Evolutionary conservation across 148 eudicot species (phyloP), one percentile per base, ranked within the genome.

Genomic region (Polygonum aviculare): DNA sequence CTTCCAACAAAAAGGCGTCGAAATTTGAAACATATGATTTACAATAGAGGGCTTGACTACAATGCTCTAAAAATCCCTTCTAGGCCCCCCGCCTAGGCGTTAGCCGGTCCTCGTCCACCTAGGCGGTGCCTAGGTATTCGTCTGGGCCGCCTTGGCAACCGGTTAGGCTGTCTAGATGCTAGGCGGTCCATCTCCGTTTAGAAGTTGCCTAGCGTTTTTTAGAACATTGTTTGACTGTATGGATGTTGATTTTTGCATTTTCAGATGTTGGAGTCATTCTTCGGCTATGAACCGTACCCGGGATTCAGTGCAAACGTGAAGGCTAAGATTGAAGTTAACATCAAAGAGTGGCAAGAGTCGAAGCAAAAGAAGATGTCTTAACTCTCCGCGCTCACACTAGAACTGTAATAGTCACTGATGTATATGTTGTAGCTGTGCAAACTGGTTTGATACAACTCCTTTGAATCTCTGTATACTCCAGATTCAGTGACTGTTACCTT

Each of bases 231-330:
- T 26, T 26, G 31, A 26, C 31, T 26, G 2, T 35, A 49, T 38
- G 26, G 26, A 7, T 21, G 36, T 38, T 35, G 36, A 31, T n/a
- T 22, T 16, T 26, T 74, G 44, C 63, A 8, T 31, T 78, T 72
- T 49, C 91, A 92, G 99, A 89, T 85, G 16, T 89, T 95, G 41
- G 88, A 86, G 55, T 73, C 73, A 4, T 80, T 81, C 54, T 82
- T 85, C 1, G 86, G 89, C 74, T 94, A 94, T 26, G 98, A 94
- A 75, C 98, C 97, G n/a, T 94, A 90, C 75, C 97, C 88, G 0
- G 98, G 97, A 50, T 94, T 94, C 77, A 79, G 82, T 67, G 86
- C 79, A 2, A 73, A 80, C 51, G 98, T 94, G 60, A 79, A 89
- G 76, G 88, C 80, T 26, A 86, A 86, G 81, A 40, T 88, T 4